Base-by-base conservation (phyloP, 441 rosid species). In the Eruca vesicaria region DNA sequence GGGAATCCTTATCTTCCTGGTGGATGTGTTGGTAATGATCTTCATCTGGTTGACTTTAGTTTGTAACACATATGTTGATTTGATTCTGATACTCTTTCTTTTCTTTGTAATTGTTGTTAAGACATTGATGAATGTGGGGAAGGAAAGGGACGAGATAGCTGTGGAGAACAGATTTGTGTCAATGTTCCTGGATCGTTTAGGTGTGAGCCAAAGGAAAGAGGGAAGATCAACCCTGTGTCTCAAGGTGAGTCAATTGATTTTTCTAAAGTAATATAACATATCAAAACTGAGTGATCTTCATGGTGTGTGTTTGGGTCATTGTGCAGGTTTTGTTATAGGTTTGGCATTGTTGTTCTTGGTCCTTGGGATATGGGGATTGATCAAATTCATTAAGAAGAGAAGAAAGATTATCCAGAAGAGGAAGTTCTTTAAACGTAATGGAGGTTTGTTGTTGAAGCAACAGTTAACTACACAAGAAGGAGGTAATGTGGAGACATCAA, bases 1-100 rank as follows among this genome's bases (percentile, higher is more conserved):
- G 80, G 75, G 33, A 76, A 87, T 43, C 87, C 88, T 0, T 87
- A 87, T 21, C 78, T 81, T 45, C 28, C 71, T 16, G 19, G 64
- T 36, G 90, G 86, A 5, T 87, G 90, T 67, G 33, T 65, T 78
- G 87, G 88, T 86, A 76, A 2, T n/a, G 71, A 32, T 33, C 52
- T 64, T 50, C 20, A 18, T 50, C 10, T 21, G 4, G 9, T 6
- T 62, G 12, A 20, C 28, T n/a, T 19, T 31, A 31, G 5, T 19
- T 31, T 20, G 3, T 16, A n/a, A 32, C n/a, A 19, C 29, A 35
- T 68, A 6, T 67, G 21, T 36, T 58, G 58, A 64, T 61, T 61
- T 48, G 55, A 59, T 43, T 62, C 41, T 26, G 18, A n/a, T 1
- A 71, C 18, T 78, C 6, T 16, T 9, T 28, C 1, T 4, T 20